Evolutionary conservation across 176 grass and related monocot species (phyloP).

Genomic region (Oryza officinalis): DNA sequence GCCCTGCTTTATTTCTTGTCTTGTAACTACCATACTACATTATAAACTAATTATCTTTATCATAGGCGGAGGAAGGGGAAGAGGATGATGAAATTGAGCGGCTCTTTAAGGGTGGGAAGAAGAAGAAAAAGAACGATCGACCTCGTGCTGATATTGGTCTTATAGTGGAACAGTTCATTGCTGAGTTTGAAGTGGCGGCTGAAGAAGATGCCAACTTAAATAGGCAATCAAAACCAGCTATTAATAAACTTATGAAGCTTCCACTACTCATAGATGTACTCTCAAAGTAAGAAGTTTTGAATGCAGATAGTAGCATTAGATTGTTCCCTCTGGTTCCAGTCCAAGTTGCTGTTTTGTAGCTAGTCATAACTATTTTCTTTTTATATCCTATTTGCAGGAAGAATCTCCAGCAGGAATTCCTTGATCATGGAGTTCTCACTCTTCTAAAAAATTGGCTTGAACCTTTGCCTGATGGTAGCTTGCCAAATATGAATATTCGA

Average conservation of each 20-base stretch:
- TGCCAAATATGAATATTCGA: slow-evolving; percentile 97
- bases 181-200: slow-evolving; percentile 85
- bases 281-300: slow-evolving; percentile 76
- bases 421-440: slow-evolving; percentile 93
- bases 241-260: slow-evolving; percentile 96
- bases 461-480: slow-evolving; percentile 86
- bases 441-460: slow-evolving; percentile 96
- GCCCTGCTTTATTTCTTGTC: slow-evolving; percentile 7
- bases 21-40: not conserved
- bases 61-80: slow-evolving; percentile 86
- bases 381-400: slow-evolving; percentile 57
- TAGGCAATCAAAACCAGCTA: slow-evolving; percentile 91
- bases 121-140: slow-evolving; percentile 90
- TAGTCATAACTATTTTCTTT: slow-evolving; percentile 19
- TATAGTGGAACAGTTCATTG: slow-evolving; percentile 94
- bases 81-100: slow-evolving; percentile 87
- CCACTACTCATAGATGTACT: slow-evolving; percentile 91
- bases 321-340: not conserved
- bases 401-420: slow-evolving; percentile 97
- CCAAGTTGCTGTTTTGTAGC: not conserved
- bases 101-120: slow-evolving; percentile 81
- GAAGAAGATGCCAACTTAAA: slow-evolving; percentile 98
- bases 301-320: not conserved
- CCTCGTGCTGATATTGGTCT: slow-evolving; percentile 85
- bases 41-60: slow-evolving; percentile 13